These are phyloP conservation scores for Usnea hakonensis DNA, from an alignment of 495 filamentous ascomycete genomes.

Conservation along the genomic window DNA sequence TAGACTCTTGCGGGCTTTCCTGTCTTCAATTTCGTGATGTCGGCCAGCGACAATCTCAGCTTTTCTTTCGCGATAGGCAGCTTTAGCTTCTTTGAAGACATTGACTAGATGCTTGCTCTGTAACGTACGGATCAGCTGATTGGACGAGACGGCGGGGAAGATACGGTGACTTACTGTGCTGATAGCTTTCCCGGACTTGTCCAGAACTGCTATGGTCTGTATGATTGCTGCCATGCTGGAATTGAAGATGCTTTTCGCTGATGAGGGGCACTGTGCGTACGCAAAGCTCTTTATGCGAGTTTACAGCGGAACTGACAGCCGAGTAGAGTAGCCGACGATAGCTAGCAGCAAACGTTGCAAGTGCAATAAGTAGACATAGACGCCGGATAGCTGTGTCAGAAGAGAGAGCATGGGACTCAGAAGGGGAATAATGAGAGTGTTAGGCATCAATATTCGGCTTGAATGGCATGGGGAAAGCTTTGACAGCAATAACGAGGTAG, in stretches of 20 bases:
- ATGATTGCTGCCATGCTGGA: conserved; percentile 38
- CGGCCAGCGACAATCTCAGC: conserved; percentile 64
- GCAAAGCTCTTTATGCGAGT: neutral
- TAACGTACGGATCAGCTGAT: conserved; percentile 24
- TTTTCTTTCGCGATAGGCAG: conserved; percentile 76
- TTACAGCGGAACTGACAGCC: neutral
- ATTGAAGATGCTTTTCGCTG: neutral
- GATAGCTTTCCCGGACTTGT: conserved; percentile 86
- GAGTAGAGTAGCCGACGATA: neutral
- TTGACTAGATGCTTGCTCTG: conserved; percentile 83
- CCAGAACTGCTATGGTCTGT: conserved; percentile 81
- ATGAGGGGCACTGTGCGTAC: neutral
- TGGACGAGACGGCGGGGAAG: neutral
- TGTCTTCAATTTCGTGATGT: conserved; percentile 47
- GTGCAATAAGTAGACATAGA: neutral
- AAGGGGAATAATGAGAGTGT: neutral
- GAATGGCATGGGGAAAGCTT: neutral
- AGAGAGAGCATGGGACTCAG: neutral
- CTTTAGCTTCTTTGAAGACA: conserved; percentile 81
- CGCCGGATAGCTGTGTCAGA: too few species aligned
- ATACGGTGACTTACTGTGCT: conserved; percentile 60
- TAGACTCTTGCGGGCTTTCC: conserved; percentile 41
- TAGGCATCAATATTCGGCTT: neutral
- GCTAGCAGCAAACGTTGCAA: neutral
- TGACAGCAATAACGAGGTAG: neutral